Evolutionary conservation across 108 stramenopile genomes (phyloP).

Genomic region (Nitzschia inconspicua): DNA sequence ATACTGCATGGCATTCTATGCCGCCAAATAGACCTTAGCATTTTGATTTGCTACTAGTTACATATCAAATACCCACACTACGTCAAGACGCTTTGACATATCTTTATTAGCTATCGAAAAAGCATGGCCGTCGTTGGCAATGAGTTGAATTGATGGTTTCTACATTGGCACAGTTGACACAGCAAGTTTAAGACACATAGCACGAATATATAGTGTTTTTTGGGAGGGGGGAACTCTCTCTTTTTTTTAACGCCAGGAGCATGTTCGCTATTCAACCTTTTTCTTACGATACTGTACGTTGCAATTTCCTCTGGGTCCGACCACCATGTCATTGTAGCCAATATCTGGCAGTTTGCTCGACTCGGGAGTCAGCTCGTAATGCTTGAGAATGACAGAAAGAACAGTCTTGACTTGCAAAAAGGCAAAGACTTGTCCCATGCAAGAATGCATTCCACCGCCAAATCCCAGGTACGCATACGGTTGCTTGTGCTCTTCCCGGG

Average conservation of each 20-base stretch:
- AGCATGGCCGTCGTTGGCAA: too few species aligned
- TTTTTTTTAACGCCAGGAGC: too few species aligned
- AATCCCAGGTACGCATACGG: conserved; percentile 97
- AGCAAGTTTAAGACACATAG: background rate
- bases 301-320: conserved; percentile 96
- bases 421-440: conserved; percentile 99
- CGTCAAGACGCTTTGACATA: too few species aligned
- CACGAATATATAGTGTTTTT: background rate
- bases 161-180: background rate
- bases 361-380: conserved; percentile 90
- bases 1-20: too few species aligned
- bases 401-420: conserved; percentile 99
- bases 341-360: conserved; percentile 78
- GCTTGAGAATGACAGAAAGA: conserved; percentile 87
- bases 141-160: too few species aligned
- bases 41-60: too few species aligned
- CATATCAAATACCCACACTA: too few species aligned
- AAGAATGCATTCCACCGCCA: conserved; percentile 98
- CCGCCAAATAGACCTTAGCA: too few species aligned
- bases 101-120: too few species aligned
- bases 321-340: conserved; percentile 99
- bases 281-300: conserved; percentile 29
- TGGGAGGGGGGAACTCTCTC: too few species aligned
- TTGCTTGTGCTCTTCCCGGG: conserved; percentile 93
- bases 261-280: too few species aligned